Evolutionary conservation across 352 stramenopile species (phyloP).

Genomic region (Pythium utonaiense): DNA sequence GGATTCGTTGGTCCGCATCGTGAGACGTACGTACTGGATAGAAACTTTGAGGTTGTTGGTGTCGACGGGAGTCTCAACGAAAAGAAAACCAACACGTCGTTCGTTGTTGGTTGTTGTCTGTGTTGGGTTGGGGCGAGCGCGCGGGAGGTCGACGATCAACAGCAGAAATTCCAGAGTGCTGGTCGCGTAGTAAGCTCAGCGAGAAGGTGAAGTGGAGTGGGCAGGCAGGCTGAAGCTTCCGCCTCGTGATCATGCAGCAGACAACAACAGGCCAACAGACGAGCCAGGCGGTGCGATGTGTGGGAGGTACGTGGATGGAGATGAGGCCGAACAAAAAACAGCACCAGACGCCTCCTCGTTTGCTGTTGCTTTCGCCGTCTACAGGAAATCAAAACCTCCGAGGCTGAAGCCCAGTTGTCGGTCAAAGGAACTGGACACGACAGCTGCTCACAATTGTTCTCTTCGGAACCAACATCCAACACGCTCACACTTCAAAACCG

Average conservation of each 20-base stretch:
- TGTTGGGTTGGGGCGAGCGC: conserved; percentile 1
- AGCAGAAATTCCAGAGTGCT: conserved; percentile 23
- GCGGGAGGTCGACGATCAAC: neutral
- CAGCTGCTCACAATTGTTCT: conserved; percentile 1
- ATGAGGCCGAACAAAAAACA: conserved; percentile 20
- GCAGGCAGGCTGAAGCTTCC: neutral
- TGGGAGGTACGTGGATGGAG: conserved; percentile 20
- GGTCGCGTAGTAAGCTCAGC: conserved; percentile 7
- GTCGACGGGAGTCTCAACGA: too few species aligned
- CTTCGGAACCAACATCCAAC: neutral
- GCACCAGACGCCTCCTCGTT: conserved; percentile 2
- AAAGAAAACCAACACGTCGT: too few species aligned
- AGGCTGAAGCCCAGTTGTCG: conserved; percentile 3
- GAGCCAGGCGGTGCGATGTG: conserved; percentile 6
- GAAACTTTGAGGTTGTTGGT: neutral
- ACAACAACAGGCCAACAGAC: conserved; percentile 10
- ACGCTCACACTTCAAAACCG: conserved; percentile 5
- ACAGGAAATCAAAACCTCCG: neutral
- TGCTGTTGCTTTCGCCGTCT: neutral
- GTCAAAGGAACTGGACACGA: conserved; percentile 20
- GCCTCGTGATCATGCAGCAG: conserved; percentile 12
- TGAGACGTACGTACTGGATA: too few species aligned
- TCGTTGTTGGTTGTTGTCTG: conserved; percentile 11
- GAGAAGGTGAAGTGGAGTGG: neutral
- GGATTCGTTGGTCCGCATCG: conserved; percentile 49